Evolutionary conservation across 1,139 yeast genomes (phyloP).

Genomic region (Suhomyces guaymorum): DNA sequence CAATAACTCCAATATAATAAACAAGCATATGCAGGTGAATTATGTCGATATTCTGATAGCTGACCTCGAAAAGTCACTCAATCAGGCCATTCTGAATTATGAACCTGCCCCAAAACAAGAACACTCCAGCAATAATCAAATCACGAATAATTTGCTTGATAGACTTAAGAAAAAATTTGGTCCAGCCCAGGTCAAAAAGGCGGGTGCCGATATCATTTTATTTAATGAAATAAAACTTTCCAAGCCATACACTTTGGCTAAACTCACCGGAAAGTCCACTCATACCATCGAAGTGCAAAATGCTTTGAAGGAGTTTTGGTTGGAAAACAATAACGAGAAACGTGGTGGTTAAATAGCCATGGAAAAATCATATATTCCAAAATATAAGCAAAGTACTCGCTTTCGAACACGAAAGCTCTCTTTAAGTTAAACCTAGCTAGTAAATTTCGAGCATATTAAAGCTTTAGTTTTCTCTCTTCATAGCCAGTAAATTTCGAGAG

Average conservation of each 20-base stretch:
- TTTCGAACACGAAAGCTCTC: background rate
- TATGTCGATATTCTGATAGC: slow-evolving; percentile 17
- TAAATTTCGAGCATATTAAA: background rate
- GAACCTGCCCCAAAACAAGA: slow-evolving; percentile 8
- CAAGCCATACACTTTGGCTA: slow-evolving; percentile 33
- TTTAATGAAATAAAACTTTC: slow-evolving; percentile 28
- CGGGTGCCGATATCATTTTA: slow-evolving; percentile 26
- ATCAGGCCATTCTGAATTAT: slow-evolving; percentile 16
- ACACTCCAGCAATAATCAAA: slow-evolving; percentile 8
- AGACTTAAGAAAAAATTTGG: slow-evolving; percentile 25
- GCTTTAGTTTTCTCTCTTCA: background rate
- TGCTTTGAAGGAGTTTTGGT: slow-evolving; percentile 59
- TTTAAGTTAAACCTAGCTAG: background rate
- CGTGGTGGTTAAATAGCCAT: slow-evolving; percentile 56
- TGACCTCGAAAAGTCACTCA: slow-evolving; percentile 21
- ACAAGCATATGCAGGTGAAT: slow-evolving; percentile 11
- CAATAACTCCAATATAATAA: slow-evolving; percentile 8
- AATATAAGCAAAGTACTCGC: background rate
- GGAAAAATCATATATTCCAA: background rate
- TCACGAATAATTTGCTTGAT: slow-evolving; percentile 23
- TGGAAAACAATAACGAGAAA: slow-evolving; percentile 47
- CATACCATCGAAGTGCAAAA: slow-evolving; percentile 51
- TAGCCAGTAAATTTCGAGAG: slow-evolving; percentile 6
- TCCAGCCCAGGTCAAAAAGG: slow-evolving; percentile 26
- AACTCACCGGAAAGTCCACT: slow-evolving; percentile 32